Conservation (phyloP, 2,329 filamentous ascomycete genomes). For the Cordyceps cateniannulata region DNA sequence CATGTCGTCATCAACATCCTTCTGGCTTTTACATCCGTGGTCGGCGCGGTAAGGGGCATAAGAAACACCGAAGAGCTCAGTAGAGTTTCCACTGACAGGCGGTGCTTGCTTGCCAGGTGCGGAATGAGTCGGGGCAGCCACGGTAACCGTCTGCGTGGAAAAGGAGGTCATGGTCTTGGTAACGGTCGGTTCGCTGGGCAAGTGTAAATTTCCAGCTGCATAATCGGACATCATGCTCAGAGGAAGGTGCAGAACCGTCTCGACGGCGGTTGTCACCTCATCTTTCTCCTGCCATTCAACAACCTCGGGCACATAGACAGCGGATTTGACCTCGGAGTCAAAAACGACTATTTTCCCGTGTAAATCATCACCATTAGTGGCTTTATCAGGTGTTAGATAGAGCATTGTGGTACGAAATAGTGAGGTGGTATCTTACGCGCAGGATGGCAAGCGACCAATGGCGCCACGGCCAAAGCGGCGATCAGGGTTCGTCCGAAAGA, state of each 20-base stretch:
- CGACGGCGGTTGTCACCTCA: slow-evolving; percentile 38
- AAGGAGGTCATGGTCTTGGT: slow-evolving; percentile 1
- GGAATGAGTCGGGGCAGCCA: background rate
- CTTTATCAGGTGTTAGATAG: background rate
- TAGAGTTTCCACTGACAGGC: background rate
- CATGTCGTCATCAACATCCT: slow-evolving; percentile 61
- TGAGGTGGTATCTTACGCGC: slow-evolving; percentile 17
- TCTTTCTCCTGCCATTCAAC: slow-evolving; percentile 57
- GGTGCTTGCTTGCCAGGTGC: background rate
- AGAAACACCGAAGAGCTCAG: slow-evolving; percentile 34
- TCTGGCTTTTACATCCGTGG: slow-evolving; percentile 58
- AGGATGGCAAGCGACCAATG: slow-evolving; percentile 18
- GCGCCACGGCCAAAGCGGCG: slow-evolving; percentile 20
- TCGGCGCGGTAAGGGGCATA: slow-evolving; percentile 45
- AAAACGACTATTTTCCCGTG: slow-evolving; percentile 30
- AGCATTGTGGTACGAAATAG: background rate
- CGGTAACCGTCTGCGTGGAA: slow-evolving; percentile 7
- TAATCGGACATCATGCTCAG: slow-evolving; percentile 11
- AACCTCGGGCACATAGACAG: slow-evolving; percentile 39
- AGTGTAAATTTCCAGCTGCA: background rate
- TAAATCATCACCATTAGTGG: slow-evolving; percentile 26
- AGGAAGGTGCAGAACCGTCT: slow-evolving; percentile 24
- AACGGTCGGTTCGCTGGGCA: background rate
- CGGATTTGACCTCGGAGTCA: slow-evolving; percentile 28
- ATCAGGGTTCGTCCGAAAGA: slow-evolving; percentile 18